Conservation (phyloP, 441 rosid genomes). For the Bocquillonia castaneifolia region DNA sequence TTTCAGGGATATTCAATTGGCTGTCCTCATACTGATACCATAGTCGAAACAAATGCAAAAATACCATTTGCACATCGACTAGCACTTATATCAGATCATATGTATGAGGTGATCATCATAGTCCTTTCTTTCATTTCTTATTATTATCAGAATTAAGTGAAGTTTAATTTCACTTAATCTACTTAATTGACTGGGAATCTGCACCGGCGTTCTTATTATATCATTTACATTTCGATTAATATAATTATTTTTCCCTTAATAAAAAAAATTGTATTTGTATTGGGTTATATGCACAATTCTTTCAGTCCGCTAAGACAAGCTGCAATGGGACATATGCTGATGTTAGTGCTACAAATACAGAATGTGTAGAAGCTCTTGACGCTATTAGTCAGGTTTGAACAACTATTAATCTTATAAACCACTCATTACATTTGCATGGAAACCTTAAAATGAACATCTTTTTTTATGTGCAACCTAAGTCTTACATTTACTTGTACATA, state of each 20-base stretch:
- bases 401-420: too few species aligned
- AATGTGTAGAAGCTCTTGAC: slow-evolving; percentile 24
- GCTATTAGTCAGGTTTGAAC: slow-evolving; percentile 22
- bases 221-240: neutral
- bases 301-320: slow-evolving; percentile 21
- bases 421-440: too few species aligned
- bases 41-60: slow-evolving; percentile 10
- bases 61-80: slow-evolving; percentile 12
- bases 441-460: too few species aligned
- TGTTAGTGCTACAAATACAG: slow-evolving; percentile 16
- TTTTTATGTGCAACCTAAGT: too few species aligned
- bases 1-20: slow-evolving; percentile 26
- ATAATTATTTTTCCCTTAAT: too few species aligned
- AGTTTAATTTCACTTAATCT: too few species aligned
- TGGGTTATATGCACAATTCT: neutral
- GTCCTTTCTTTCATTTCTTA: too few species aligned
- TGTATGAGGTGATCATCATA: neutral
- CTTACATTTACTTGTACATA: too few species aligned
- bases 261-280: too few species aligned
- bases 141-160: too few species aligned
- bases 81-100: slow-evolving; percentile 2
- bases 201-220: too few species aligned
- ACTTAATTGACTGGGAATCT: too few species aligned
- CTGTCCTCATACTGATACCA: slow-evolving; percentile 24
- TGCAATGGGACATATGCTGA: slow-evolving; percentile 25